Evolutionary conservation across 202 grass and related monocot genomes (phyloP).

Genomic region (Miscanthus sacchariflorus): DNA sequence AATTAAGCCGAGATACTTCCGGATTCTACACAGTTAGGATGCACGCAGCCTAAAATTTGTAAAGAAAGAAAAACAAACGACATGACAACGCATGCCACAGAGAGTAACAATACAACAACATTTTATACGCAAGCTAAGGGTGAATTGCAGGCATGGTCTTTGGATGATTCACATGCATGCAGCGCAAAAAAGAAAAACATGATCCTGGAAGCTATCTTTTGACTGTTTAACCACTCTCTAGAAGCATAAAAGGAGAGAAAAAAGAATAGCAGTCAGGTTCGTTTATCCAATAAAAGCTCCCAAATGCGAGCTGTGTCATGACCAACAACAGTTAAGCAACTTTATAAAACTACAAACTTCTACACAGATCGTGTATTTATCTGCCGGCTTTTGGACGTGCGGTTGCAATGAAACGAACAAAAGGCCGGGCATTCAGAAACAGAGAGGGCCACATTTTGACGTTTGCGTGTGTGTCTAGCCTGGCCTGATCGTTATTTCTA

Average conservation of each 20-base stretch:
- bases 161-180: too few relatives aligned
- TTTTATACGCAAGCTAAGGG: too few relatives aligned
- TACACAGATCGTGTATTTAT: constrained; percentile 16
- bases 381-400: constrained; percentile 35
- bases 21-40: too few relatives aligned
- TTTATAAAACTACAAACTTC: constrained; percentile 37
- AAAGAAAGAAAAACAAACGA: too few relatives aligned
- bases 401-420: constrained; percentile 28
- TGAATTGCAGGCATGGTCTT: too few relatives aligned
- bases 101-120: too few relatives aligned
- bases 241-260: neutral
- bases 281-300: constrained; percentile 30
- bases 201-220: neutral
- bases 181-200: too few relatives aligned
- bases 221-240: constrained; percentile 22
- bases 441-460: neutral
- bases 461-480: constrained; percentile 1
- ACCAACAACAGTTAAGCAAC: constrained; percentile 44
- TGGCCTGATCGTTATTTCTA: neutral
- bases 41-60: too few relatives aligned
- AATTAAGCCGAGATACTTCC: too few relatives aligned
- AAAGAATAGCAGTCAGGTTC: neutral
- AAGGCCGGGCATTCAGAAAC: constrained; percentile 12
- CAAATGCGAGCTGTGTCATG: constrained; percentile 59
- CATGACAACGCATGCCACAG: too few relatives aligned